Evolutionary conservation across 1,139 yeast species (phyloP).

Genomic region (Debaryomycetaceae sp.): DNA sequence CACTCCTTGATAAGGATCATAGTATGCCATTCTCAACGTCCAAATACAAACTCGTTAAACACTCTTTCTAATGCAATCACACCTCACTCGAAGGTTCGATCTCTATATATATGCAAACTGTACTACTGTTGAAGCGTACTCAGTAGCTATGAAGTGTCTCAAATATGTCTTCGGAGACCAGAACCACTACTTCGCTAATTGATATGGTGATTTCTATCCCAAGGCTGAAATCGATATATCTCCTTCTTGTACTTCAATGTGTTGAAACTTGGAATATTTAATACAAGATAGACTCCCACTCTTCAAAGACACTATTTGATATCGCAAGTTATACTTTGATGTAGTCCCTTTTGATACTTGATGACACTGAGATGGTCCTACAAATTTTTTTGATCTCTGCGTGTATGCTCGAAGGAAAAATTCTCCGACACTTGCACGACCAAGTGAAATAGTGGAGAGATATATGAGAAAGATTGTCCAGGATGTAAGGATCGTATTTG

Average conservation of each 20-base stretch:
- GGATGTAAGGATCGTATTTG: too few relatives aligned
- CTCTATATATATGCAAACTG: too few relatives aligned
- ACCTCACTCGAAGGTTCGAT: too few relatives aligned
- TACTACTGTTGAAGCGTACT: too few relatives aligned
- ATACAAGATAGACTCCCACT: neutral
- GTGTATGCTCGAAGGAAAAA: slow-evolving; percentile 1
- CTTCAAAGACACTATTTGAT: neutral
- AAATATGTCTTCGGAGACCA: neutral
- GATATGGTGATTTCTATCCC: neutral
- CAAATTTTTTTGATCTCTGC: slow-evolving; percentile 7
- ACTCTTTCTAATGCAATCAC: too few relatives aligned
- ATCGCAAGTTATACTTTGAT: neutral
- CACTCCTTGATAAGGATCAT: slow-evolving; percentile 42
- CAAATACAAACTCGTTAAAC: too few relatives aligned
- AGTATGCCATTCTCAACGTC: slow-evolving; percentile 33
- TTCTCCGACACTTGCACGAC: slow-evolving; percentile 2
- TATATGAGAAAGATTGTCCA: too few relatives aligned
- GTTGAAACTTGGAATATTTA: neutral
- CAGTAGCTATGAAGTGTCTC: neutral
- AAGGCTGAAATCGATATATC: neutral
- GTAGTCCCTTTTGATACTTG: neutral
- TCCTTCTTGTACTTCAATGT: neutral
- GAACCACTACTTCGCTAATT: neutral
- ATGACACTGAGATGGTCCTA: neutral
- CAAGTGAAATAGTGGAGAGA: neutral